A percentile compares a stretch with the other conserved stretches of the same genome.
Conservation (phyloP, 2,329 filamentous ascomycete genomes). For the Epicoccum sorghinum region DNA sequence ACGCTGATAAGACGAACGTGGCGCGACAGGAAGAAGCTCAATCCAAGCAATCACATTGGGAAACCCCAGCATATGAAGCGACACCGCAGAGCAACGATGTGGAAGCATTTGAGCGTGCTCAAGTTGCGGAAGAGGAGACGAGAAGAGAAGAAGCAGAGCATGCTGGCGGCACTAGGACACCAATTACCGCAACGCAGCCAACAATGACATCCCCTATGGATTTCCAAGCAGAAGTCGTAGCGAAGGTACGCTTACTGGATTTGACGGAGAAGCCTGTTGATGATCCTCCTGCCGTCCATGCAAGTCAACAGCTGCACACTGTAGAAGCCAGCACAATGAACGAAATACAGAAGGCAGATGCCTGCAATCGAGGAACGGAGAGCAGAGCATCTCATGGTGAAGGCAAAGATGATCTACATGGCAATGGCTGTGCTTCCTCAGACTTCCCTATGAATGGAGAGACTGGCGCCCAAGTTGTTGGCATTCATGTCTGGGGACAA, state of each 20-base stretch:
- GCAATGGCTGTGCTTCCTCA: too few relatives aligned
- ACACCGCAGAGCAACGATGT: conserved; percentile 18
- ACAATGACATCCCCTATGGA: background rate
- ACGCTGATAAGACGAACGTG: background rate
- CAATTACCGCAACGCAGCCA: conserved; percentile 4
- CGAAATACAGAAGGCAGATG: too few relatives aligned
- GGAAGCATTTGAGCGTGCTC: conserved; percentile 19
- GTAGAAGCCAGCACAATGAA: too few relatives aligned
- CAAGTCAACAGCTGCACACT: too few relatives aligned
- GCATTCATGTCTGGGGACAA: too few relatives aligned
- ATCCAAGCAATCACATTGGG: background rate
- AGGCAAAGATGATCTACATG: too few relatives aligned
- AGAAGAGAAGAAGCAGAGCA: background rate
- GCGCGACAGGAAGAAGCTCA: background rate
- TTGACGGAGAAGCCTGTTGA: background rate
- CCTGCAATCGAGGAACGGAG: too few relatives aligned
- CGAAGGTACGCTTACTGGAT: background rate
- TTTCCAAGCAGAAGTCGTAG: conserved; percentile 2
- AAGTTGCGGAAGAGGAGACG: conserved; percentile 9
- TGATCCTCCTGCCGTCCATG: background rate
- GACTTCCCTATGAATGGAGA: too few relatives aligned
- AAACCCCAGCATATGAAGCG: conserved; percentile 11
- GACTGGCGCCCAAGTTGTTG: too few relatives aligned
- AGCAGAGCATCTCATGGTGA: too few relatives aligned
- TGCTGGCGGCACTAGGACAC: background rate